Percentiles rank a stretch among this genome's conserved stretches.
phyloP scores from a whole-genome alignment of 768 basidiomycete species.

The Pseudohyphozyma bogoriensis region DNA sequence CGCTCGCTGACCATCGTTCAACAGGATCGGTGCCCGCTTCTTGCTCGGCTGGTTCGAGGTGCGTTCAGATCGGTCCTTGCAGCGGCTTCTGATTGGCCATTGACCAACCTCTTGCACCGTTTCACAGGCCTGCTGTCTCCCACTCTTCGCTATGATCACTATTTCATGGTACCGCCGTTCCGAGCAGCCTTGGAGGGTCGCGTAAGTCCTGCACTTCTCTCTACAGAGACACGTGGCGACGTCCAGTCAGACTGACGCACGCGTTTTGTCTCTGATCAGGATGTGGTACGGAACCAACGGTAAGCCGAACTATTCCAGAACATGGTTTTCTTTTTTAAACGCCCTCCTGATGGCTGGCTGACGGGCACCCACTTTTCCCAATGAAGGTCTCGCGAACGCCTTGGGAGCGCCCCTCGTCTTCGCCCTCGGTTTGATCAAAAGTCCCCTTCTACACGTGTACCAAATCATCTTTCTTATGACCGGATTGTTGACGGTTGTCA shows the following conservation, averaged over 20 bases:
- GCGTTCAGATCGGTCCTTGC: too few species aligned
- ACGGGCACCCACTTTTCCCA: constrained; percentile 8
- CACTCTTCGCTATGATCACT: constrained; percentile 39
- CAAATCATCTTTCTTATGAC: constrained; percentile 28
- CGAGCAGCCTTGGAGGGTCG: constrained; percentile 32
- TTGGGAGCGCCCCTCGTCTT: too few species aligned
- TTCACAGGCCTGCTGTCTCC: constrained; percentile 36
- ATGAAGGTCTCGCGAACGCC: too few species aligned
- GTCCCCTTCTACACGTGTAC: constrained; percentile 15
- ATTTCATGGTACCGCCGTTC: constrained; percentile 30
- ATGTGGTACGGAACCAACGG: constrained; percentile 23
- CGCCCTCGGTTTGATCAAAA: too few species aligned
- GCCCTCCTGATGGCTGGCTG: constrained; percentile 7
- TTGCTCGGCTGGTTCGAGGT: constrained; percentile 38
- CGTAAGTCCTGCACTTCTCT: too few species aligned
- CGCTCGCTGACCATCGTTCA: constrained; percentile 26
- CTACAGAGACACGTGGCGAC: too few species aligned
- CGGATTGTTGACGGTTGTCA: constrained; percentile 24
- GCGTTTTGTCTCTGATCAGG: too few species aligned
- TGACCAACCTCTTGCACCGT: too few species aligned
- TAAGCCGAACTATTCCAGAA: too few species aligned
- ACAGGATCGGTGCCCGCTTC: constrained; percentile 37
- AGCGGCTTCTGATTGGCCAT: too few species aligned
- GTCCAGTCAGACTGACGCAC: too few species aligned
- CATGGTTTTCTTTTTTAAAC: too few species aligned